These are phyloP conservation scores for Plasmopara viticola DNA, from an alignment of 352 stramenopile genomes.

Conservation along the genomic window DNA sequence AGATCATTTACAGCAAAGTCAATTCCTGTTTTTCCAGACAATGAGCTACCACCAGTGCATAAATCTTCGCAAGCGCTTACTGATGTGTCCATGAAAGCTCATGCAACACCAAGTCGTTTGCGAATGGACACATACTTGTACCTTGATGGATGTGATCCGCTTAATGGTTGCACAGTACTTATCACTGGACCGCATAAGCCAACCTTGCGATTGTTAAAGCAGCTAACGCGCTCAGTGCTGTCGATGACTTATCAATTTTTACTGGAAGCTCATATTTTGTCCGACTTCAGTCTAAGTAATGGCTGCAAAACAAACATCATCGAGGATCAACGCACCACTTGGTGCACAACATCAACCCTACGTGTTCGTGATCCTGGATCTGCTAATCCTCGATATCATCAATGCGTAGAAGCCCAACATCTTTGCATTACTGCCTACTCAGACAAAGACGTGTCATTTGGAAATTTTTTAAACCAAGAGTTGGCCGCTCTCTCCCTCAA, in stretches of 20 bases:
- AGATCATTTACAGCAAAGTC: conserved; percentile 65
- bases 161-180: conserved; percentile 92
- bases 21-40: conserved; percentile 35
- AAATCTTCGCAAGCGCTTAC: conserved; percentile 27
- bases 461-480: conserved; percentile 72
- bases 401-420: conserved; percentile 65
- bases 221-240: conserved; percentile 85
- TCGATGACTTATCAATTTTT: conserved; percentile 94
- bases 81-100: conserved; percentile 23
- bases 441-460: conserved; percentile 71
- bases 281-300: conserved; percentile 73
- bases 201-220: conserved; percentile 91
- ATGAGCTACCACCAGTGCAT: conserved; percentile 24
- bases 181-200: conserved; percentile 86
- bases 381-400: conserved; percentile 49
- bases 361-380: conserved; percentile 47
- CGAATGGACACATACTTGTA: conserved; percentile 89
- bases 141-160: conserved; percentile 91
- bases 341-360: conserved; percentile 70
- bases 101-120: conserved; percentile 22
- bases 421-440: conserved; percentile 58
- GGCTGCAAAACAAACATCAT: conserved; percentile 13
- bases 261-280: conserved; percentile 93
- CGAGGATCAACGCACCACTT: conserved; percentile 38
- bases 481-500: conserved; percentile 60